Evolutionary conservation across 2,329 filamentous ascomycete genomes (phyloP), one percentile per base, ranked within the genome.

Genomic region (Colletotrichum sp.): DNA sequence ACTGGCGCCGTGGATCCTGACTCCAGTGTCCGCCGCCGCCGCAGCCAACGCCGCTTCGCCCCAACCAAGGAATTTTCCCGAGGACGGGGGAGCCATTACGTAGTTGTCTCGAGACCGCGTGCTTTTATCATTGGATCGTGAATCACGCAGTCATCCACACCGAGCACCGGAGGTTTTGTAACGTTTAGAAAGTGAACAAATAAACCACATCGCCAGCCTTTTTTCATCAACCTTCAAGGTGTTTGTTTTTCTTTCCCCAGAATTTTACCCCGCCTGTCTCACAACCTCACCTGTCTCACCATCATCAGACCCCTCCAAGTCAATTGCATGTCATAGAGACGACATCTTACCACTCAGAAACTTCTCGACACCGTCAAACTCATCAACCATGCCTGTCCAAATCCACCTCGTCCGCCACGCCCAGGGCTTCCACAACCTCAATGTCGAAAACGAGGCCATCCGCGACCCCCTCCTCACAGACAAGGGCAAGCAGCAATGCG

Each of bases 381-480:
- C 18, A 69, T 36, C 36, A 28, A 82, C 55, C 68, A 91, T 91
- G 89, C 83, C 87, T 4, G 87, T 89, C 30, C 91, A 88, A 59
- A 86, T 95, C 78, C 91, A 94, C 83, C 88, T 94, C 78, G 90
- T 95, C 80, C 93, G 94, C 84, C 94, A 95, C 83, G 94, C 93
- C 14, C 89, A 95, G 86, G 96, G 95, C 85, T 92, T 91, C 82
- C 96, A 98, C 89, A 98, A 98, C 84, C 90, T 97, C 81, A 88
- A 81, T 78, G 81, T 87, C 30, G 93, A 90, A 77, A 95, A 96
- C 85, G 93, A 96, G 82, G 81, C 86, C 76, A 87, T 98, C 55
- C 92, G 83, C n/a, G 96, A 98, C 82, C 96, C 96, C 2, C 87
- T 91, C 75, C 90, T 98, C 70, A 98, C 96, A 2, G 87, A 91